Percentiles rank a stretch among this genome's conserved stretches.
Conservation (phyloP, 2,329 filamentous ascomycete genomes). For the Calonectria henricotiae region DNA sequence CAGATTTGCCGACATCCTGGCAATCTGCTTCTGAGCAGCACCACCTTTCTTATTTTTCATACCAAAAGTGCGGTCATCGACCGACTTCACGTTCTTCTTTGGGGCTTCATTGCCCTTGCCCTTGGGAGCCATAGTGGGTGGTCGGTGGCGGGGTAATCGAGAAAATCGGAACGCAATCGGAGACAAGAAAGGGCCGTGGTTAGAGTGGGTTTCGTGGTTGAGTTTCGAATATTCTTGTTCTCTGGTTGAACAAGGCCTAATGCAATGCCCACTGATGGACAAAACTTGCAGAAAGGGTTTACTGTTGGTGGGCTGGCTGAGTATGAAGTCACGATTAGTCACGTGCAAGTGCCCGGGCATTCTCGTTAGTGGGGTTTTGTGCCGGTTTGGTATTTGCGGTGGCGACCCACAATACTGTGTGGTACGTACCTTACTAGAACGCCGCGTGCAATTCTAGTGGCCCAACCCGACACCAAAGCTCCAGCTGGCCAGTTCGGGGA, state of each 20-base stretch:
- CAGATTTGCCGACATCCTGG: slow-evolving; percentile 83
- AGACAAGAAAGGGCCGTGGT: slow-evolving; percentile 29
- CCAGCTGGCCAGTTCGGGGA: slow-evolving; percentile 53
- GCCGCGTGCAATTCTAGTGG: slow-evolving; percentile 29
- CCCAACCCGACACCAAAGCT: slow-evolving; percentile 43
- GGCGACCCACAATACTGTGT: neutral
- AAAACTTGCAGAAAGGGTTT: slow-evolving; percentile 50
- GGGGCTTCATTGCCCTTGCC: slow-evolving; percentile 65
- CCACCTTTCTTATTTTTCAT: slow-evolving; percentile 99
- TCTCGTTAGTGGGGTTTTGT: slow-evolving; percentile 40
- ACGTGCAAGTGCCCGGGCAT: slow-evolving; percentile 50
- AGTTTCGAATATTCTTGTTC: slow-evolving; percentile 27
- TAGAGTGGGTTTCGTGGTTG: slow-evolving; percentile 20
- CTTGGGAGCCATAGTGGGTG: slow-evolving; percentile 81
- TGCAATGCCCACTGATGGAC: slow-evolving; percentile 41
- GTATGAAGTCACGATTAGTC: slow-evolving; percentile 53
- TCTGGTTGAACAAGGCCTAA: slow-evolving; percentile 39
- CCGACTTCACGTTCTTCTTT: slow-evolving; percentile 77
- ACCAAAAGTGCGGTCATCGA: slow-evolving; percentile 97
- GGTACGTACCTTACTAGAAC: slow-evolving; percentile 47
- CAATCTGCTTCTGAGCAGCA: slow-evolving; percentile 91
- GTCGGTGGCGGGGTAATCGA: slow-evolving; percentile 53
- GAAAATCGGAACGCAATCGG: slow-evolving; percentile 38
- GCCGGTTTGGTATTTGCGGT: neutral
- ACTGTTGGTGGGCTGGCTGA: slow-evolving; percentile 52